Evolutionary conservation across 176 grass and related monocot genomes (phyloP).

Genomic region (Panicum miliaceum): DNA sequence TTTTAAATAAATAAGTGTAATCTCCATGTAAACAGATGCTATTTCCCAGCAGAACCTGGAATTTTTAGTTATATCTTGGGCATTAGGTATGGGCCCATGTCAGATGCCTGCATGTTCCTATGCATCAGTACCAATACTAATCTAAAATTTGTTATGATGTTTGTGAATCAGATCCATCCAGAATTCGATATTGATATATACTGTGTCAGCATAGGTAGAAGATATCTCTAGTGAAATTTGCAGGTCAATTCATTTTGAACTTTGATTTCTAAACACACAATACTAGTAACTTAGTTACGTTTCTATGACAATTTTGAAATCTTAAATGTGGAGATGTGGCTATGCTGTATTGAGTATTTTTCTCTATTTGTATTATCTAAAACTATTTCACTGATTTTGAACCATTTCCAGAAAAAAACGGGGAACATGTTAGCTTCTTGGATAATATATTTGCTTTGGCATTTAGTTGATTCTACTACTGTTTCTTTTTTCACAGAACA

Average conservation of each 20-base stretch:
- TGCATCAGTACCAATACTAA: neutral
- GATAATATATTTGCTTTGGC: constrained; percentile 6
- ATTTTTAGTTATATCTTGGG: constrained; percentile 10
- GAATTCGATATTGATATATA: constrained; percentile 22
- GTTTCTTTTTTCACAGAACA: constrained; percentile 38
- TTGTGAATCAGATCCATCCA: constrained; percentile 31
- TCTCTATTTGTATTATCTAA: neutral
- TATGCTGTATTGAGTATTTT: constrained; percentile 1
- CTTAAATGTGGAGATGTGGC: constrained; percentile 3
- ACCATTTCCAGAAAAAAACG: neutral
- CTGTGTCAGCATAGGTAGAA: constrained; percentile 15
- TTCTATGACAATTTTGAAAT: constrained; percentile 5
- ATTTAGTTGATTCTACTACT: constrained; percentile 32
- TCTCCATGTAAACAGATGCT: neutral
- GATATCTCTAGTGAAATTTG: constrained; percentile 5
- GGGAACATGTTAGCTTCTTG: constrained; percentile 1
- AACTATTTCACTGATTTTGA: constrained; percentile 17
- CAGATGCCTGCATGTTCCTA: constrained; percentile 15
- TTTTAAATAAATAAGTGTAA: constrained; percentile 4
- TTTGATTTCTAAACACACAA: constrained; percentile 7
- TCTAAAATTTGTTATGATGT: constrained; percentile 26
- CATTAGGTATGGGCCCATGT: neutral
- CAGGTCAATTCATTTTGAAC: constrained; percentile 21
- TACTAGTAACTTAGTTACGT: constrained; percentile 7
- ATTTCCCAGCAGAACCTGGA: neutral